Evolutionary conservation across 2,329 filamentous ascomycete genomes (phyloP).

Genomic region (Hawksworthiomyces lignivorus): DNA sequence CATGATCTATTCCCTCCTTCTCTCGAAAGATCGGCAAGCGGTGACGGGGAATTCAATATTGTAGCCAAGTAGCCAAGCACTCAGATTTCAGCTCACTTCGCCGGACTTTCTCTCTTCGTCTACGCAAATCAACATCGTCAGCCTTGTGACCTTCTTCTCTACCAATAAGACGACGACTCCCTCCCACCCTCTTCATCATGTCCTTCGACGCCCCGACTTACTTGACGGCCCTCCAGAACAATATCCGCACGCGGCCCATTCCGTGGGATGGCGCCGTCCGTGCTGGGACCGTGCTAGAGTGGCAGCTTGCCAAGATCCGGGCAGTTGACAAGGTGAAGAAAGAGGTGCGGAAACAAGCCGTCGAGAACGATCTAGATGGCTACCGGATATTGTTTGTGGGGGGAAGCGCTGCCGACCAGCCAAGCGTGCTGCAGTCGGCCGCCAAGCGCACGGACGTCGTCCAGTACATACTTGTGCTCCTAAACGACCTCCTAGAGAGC

Average conservation of each 20-base stretch:
- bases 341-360: constrained; percentile 75
- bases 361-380: constrained; percentile 71
- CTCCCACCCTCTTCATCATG: constrained; percentile 45
- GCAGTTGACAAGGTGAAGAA: constrained; percentile 94
- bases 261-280: constrained; percentile 96
- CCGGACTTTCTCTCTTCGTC: too few species aligned
- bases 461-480: constrained; percentile 87
- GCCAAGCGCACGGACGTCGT: constrained; percentile 83
- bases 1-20: too few species aligned
- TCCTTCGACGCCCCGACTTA: constrained; percentile 89
- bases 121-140: too few species aligned
- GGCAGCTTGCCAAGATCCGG: constrained; percentile 91
- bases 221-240: constrained; percentile 79
- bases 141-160: too few species aligned
- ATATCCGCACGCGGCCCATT: constrained; percentile 91
- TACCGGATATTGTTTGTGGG: constrained; percentile 79
- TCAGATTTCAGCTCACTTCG: too few species aligned
- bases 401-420: constrained; percentile 62
- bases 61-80: too few species aligned
- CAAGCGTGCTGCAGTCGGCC: constrained; percentile 73
- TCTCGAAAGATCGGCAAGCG: too few species aligned
- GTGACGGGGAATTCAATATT: too few species aligned
- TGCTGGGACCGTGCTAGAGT: constrained; percentile 86
- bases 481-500: constrained; percentile 79
- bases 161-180: too few species aligned